These are phyloP conservation scores for Gnaphalium uliginosum DNA, from an alignment of 129 eudicot genomes.

Conservation along the genomic window DNA sequence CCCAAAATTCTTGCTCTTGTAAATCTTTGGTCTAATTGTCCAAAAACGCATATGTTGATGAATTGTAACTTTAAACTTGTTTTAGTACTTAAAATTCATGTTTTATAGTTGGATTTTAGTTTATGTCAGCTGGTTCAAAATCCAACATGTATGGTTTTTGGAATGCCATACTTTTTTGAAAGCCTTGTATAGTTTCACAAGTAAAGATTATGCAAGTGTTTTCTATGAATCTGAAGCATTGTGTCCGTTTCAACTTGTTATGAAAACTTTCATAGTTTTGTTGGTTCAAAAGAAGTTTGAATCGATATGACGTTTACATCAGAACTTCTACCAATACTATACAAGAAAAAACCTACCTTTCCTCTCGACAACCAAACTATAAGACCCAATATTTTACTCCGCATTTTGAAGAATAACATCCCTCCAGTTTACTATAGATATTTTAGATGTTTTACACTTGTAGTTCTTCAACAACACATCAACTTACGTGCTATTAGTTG, in stretches of 20 bases:
- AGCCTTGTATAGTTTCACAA: not conserved
- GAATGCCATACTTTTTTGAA: not conserved
- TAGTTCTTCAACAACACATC: too few species aligned
- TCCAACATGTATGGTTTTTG: not conserved
- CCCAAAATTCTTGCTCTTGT: slow-evolving; percentile 28
- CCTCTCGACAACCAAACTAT: not conserved
- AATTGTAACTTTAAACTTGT: slow-evolving; percentile 17
- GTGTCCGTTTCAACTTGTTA: not conserved
- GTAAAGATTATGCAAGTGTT: not conserved
- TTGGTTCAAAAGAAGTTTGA: not conserved
- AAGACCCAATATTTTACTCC: not conserved
- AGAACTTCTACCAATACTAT: not conserved
- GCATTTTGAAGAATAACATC: too few species aligned
- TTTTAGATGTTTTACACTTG: too few species aligned
- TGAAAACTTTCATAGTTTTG: not conserved
- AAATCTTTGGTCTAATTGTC: slow-evolving; percentile 29
- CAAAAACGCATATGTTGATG: slow-evolving; percentile 24
- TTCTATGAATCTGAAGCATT: not conserved
- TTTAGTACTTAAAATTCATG: slow-evolving; percentile 12
- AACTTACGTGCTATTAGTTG: not conserved
- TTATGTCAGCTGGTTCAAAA: not conserved
- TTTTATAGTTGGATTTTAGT: slow-evolving; percentile 8
- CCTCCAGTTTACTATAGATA: too few species aligned
- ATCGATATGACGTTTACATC: not conserved
- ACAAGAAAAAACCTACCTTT: not conserved